These are phyloP conservation scores for Fusarium sp. DNA, from an alignment of 2,329 filamentous ascomycete genomes.

Conservation along the genomic window DNA sequence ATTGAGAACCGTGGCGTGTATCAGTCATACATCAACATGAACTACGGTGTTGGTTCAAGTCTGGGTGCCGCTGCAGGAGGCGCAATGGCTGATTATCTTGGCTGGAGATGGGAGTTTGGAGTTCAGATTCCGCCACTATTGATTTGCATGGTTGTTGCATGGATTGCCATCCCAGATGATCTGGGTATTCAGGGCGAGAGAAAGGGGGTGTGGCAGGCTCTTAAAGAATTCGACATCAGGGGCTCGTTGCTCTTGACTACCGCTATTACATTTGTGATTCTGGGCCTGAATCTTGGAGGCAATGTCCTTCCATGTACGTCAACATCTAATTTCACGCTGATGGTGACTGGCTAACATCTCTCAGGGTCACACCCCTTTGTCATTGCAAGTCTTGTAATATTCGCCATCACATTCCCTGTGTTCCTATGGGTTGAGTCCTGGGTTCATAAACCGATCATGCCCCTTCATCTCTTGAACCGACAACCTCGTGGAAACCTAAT, in stretches of 20 bases:
- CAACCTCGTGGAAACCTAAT: slow-evolving; percentile 67
- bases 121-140: slow-evolving; percentile 65
- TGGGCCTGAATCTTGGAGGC: slow-evolving; percentile 70
- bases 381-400: slow-evolving; percentile 60
- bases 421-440: slow-evolving; percentile 64
- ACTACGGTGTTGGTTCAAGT: slow-evolving; percentile 67
- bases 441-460: slow-evolving; percentile 67
- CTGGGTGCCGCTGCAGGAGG: slow-evolving; percentile 76
- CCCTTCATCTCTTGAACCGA: slow-evolving; percentile 60
- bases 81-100: slow-evolving; percentile 73
- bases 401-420: slow-evolving; percentile 57
- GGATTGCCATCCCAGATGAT: slow-evolving; percentile 59
- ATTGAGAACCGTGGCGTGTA: slow-evolving; percentile 76
- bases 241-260: slow-evolving; percentile 64
- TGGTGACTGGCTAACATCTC: slow-evolving; percentile 23
- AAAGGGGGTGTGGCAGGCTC: slow-evolving; percentile 57
- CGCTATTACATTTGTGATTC: slow-evolving; percentile 66
- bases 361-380: slow-evolving; percentile 68
- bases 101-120: slow-evolving; percentile 79
- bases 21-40: slow-evolving; percentile 75
- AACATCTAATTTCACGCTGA: background rate
- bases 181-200: slow-evolving; percentile 60
- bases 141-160: slow-evolving; percentile 57
- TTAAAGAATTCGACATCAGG: slow-evolving; percentile 65
- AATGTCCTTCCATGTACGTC: slow-evolving; percentile 68